Evolutionary conservation across 805 yeast species (phyloP).

Genomic region (Metschnikowia similis): DNA sequence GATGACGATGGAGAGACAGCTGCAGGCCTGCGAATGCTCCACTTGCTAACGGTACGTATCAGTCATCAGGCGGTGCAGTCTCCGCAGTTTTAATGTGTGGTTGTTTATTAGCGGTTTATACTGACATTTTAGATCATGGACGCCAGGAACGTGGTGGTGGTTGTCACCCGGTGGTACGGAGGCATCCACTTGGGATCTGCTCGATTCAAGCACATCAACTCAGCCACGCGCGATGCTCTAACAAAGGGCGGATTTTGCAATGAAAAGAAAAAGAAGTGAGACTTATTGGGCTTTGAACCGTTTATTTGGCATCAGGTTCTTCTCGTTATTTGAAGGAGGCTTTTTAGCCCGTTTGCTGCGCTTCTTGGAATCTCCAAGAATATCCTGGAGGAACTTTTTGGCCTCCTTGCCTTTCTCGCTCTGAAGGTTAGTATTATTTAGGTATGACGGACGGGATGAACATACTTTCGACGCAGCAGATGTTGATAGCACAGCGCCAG

Average conservation of each 20-base stretch:
- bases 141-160: constrained; percentile 79
- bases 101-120: constrained; percentile 8
- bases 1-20: constrained; percentile 98
- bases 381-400: constrained; percentile 11
- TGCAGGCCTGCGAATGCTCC: constrained; percentile 85
- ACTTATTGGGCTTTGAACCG: constrained; percentile 2
- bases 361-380: constrained; percentile 11
- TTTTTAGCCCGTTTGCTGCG: constrained; percentile 8
- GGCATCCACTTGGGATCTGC: constrained; percentile 92
- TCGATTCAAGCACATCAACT: constrained; percentile 87
- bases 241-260: constrained; percentile 52
- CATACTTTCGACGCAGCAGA: background rate
- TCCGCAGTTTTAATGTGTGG: background rate
- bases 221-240: constrained; percentile 82
- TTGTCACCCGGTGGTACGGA: constrained; percentile 89
- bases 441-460: background rate
- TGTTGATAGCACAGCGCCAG: background rate
- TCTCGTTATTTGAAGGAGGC: constrained; percentile 3
- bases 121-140: constrained; percentile 55
- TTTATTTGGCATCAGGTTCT: constrained; percentile 2
- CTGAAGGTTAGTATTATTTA: background rate
- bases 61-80: background rate
- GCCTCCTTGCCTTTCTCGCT: constrained; percentile 9
- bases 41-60: constrained; percentile 56
- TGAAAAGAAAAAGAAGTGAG: constrained; percentile 8